Base-by-base conservation (phyloP, 169 alveolate species). In the Plasmodium gonderi region DNA sequence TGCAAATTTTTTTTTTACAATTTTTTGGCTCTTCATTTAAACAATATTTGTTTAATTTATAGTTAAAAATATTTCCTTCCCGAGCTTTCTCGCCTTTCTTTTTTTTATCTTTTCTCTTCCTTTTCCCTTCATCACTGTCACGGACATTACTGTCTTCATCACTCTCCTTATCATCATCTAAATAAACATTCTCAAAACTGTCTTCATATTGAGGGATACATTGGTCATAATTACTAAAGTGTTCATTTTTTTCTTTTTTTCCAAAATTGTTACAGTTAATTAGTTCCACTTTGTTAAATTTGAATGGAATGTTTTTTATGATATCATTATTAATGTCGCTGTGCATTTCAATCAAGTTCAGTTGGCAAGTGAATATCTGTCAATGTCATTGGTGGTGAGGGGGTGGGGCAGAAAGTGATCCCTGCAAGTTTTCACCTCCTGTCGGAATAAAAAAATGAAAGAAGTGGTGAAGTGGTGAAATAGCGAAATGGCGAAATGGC, bases 231-330 rank as follows among this genome's bases (percentile, higher is more conserved):
- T 0, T 68, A 9, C 20, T 68, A 20, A 1, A 14, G 23, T 68
- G 40, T 68, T 29, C 20, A 6, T 47, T 14, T 45, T 67, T 17
- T 40, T 5, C 65, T 72, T 72, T 64, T 31, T 69, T 31, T 14
- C 49, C 68, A 14, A n/a, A 38, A 11, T 42, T 60, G 36, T 72
- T 60, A 17, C 12, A 72, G 64, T 38, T n/a, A 2, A 20, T n/a
- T 4, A 83, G 12, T 38, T 51, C 40, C 11, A 72, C 54, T n/a
- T 72, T 51, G 42, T 38, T 83, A 75, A 83, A 83, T 26, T 47
- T 72, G 42, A 83, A 83, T n/a, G 92, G 92, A 0, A 83, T 40
- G 60, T 54, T 83, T n/a, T 72, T 72, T 72, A 83, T 83, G 17
- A 83, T n/a, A 3, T 83, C 92, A 7, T 83, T 33, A 17, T 83